A percentile compares a stretch with the other conserved stretches of the same genome.
Conservation (phyloP, 2,329 filamentous ascomycete genomes). For the Aspergillus eucalypticola region DNA sequence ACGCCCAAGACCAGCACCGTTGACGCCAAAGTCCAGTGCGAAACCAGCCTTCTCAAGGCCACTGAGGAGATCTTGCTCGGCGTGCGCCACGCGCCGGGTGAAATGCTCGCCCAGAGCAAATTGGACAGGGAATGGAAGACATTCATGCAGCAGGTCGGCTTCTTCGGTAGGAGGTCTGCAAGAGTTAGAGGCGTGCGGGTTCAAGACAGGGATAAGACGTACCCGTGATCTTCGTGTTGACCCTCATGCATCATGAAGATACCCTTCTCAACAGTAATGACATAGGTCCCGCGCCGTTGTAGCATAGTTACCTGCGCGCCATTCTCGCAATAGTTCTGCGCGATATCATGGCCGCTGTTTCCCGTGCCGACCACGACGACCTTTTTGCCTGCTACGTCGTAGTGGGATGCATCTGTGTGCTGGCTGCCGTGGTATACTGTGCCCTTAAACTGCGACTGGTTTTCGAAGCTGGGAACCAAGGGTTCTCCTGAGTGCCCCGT, state of each 20-base stretch:
- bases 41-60: conserved; percentile 53
- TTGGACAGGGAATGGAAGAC: conserved; percentile 50
- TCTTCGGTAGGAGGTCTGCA: conserved; percentile 51
- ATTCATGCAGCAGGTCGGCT: conserved; percentile 51
- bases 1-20: conserved; percentile 44
- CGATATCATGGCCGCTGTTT: conserved; percentile 54
- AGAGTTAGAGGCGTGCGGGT: neutral
- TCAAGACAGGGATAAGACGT: neutral
- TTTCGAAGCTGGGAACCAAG: conserved; percentile 43
- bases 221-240: conserved; percentile 49
- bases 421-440: conserved; percentile 46
- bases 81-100: conserved; percentile 44
- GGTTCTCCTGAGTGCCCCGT: conserved; percentile 50
- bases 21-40: conserved; percentile 40
- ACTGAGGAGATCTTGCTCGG: conserved; percentile 47
- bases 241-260: conserved; percentile 49
- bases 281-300: conserved; percentile 54
- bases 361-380: conserved; percentile 53
- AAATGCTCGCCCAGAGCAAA: conserved; percentile 48
- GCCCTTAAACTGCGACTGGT: conserved; percentile 46
- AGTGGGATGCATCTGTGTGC: conserved; percentile 43
- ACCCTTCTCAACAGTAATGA: conserved; percentile 49
- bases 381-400: conserved; percentile 44
- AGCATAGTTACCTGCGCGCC: conserved; percentile 56
- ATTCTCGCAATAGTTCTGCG: conserved; percentile 52